Evolutionary conservation across 129 eudicot species (phyloP), one percentile per base, ranked within the genome.

Genomic region (Flaveria bidentis): DNA sequence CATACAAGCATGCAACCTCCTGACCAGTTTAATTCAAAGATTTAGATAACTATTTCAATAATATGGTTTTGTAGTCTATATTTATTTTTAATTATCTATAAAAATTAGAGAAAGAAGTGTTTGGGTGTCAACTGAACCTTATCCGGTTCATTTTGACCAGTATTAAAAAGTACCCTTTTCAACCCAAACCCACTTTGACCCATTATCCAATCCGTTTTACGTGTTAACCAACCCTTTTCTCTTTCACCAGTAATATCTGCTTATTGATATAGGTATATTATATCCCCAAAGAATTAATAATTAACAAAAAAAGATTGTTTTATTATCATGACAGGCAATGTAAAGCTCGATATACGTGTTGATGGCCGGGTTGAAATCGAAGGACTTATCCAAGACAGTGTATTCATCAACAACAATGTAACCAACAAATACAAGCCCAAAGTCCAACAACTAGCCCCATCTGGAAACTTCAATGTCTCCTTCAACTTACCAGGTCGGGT

Each of bases 401-500:
- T 82, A 23, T 49, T 75, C 22, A n/a, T 82, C 17, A 73, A 55
- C 82, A 69, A 62, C 17, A 74, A 78, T n/a, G 6, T 52, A 2
- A 66, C 53, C 47, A 67, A 62, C 28, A 76, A 30, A 6, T 88
- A 78, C 78, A 84, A 84, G 18, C 69, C 83, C 71, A 85, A 70
- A 68, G 68, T 86, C 42, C 86, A 86, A 69, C 87, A 90, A 41
- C 80, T 86, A 6, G 76, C 82, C 65, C 89, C 89, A 50, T 76
- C 86, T 16, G 93, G 97, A 69, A 81, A 25, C 42, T 91, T 91
- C 82, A 72, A 81, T 28, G 18, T 91, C 11, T 82, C 85, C n/a
- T 91, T 88, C 73, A 81, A 78, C 79, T 75, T 91, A 71, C 97
- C 97, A 9, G 97, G 93, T 12, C 89, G 86, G 9, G 89, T 91